Evolutionary conservation across 805 yeast genomes (phyloP).

Genomic region (Candida germanica): DNA sequence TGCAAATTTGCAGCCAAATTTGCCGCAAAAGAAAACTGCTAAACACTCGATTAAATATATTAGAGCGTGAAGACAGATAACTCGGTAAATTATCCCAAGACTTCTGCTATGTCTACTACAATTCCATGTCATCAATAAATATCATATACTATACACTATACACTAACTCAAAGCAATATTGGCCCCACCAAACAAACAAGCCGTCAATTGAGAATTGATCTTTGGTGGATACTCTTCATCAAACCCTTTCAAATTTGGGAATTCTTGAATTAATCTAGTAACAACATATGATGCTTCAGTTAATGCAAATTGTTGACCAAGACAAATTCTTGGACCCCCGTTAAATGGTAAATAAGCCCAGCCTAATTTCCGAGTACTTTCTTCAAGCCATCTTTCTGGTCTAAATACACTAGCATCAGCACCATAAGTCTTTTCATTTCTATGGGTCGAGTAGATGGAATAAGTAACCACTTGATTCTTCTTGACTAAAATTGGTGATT

Average conservation of each 20-base stretch:
- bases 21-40: no score
- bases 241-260: conserved; percentile 17
- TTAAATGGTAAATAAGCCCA: conserved; percentile 54
- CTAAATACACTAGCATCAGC: conserved; percentile 31
- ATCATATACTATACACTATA: no score
- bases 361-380: conserved; percentile 29
- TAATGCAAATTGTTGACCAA: conserved; percentile 56
- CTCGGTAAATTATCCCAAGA: no score
- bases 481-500: conserved; percentile 18
- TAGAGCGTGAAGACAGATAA: no score
- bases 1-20: no score
- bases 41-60: no score
- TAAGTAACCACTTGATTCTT: conserved; percentile 21
- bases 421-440: conserved; percentile 26
- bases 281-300: conserved; percentile 50
- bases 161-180: conserved; percentile 10
- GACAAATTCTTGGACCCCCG: conserved; percentile 55
- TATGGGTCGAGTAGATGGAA: conserved; percentile 20
- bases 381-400: conserved; percentile 39
- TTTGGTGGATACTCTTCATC: conserved; percentile 23
- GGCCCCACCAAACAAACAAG: conserved; percentile 23
- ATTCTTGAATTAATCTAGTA: conserved; percentile 29
- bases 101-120: no score
- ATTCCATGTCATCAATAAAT: no score
- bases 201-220: conserved; percentile 28